Base-by-base conservation (phyloP, 306 rosid species). In the Carpinus viminea region DNA sequence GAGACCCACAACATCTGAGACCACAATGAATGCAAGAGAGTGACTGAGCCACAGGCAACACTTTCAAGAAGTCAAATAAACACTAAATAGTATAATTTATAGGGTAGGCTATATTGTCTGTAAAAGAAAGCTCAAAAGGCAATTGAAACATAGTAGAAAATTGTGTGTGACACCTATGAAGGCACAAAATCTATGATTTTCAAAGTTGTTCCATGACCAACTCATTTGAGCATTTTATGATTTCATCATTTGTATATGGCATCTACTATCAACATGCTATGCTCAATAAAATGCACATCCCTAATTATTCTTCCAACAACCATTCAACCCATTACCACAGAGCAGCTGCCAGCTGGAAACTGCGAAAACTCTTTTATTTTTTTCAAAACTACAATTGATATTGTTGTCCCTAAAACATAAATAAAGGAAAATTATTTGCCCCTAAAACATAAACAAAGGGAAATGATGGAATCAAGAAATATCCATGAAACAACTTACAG, bases 401-500 rank as follows among this genome's bases (percentile, higher is more conserved):
- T 20, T 57, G 13, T 57, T 21, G 12, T 12, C 28, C 21, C 74
- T 11, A 16, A 45, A 54, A 54, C 41, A 20, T 12, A 16, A 26
- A 18, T 15, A 55, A 55, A 34, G 26, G 51, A 41, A n/a, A 28
- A 21, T 16, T 18, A 24, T 10, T 57, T 3, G 12, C 18, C 28
- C 21, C 74, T 11, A 16, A 45, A 54, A 64, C 50, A 20, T 12
- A 12, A 26, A 18, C 11, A 43, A 55, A 34, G 26, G 51, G 28
- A n/a, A 28, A 21, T 16, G 24, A 24, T 10, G 2, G 47, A 45
- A 57, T 26, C 20, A 62, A 59, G 64, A 54, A 68, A 26, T 13
- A 17, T 53, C 48, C 38, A 74, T 15, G 43, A 38, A 38, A 38
- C 15, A 81, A 90, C 98, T 90, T 76, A 93, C 96, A 93, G 83